Percentiles rank a stretch among this genome's conserved stretches.
phyloP scores from a whole-genome alignment of 441 rosid species.

The Eutrema salsugineum region DNA sequence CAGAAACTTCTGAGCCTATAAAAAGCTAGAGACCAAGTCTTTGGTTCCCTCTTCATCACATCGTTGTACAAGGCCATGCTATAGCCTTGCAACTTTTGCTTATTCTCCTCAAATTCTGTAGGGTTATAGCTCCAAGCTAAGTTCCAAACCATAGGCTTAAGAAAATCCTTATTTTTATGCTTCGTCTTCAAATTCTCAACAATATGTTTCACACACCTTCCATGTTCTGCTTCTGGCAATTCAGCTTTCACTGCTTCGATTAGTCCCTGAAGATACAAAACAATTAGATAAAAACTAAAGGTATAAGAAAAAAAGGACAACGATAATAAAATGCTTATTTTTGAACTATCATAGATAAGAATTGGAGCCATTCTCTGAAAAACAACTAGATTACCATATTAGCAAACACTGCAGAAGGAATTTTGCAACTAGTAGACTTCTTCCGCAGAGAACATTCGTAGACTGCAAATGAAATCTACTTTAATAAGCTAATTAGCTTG shows the following conservation, averaged over 20 bases:
- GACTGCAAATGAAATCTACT: no score
- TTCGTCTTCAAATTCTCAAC: not conserved
- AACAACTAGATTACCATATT: not conserved
- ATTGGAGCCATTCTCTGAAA: no score
- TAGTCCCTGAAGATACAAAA: not conserved
- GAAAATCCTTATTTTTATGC: not conserved
- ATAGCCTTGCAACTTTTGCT: not conserved
- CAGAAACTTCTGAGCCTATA: not conserved
- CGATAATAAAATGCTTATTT: not conserved
- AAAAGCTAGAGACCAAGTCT: not conserved
- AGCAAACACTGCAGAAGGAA: no score
- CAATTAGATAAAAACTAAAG: no score
- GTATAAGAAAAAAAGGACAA: not conserved
- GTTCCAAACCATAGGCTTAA: not conserved
- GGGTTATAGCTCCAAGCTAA: not conserved
- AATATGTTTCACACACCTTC: not conserved
- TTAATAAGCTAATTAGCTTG: no score
- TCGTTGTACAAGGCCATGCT: not conserved
- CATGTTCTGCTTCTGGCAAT: not conserved
- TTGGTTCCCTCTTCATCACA: not conserved
- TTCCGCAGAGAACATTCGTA: no score
- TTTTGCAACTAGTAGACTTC: no score
- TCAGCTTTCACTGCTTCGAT: not conserved
- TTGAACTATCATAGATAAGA: not conserved
- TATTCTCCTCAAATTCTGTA: not conserved